Percentiles rank a stretch among this genome's conserved stretches.
Evolutionary conservation across 2,329 filamentous ascomycete genomes (phyloP).

Genomic region (Alternaria infectoria): DNA sequence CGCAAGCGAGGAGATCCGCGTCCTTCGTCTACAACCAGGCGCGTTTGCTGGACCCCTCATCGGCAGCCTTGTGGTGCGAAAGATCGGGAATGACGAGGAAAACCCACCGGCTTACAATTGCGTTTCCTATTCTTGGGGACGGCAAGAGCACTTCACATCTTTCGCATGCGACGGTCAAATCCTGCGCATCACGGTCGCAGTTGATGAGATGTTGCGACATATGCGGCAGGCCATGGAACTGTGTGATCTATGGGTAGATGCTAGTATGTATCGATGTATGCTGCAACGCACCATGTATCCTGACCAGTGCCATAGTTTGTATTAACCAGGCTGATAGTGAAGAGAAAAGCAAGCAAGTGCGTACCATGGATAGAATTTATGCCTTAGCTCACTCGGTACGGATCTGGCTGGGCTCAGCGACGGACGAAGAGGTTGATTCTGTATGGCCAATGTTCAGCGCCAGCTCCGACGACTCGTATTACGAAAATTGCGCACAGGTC

Average conservation of each 20-base stretch:
- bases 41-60: neutral
- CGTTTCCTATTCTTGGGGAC: neutral
- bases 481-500: too few relatives aligned
- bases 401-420: neutral
- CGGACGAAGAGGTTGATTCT: neutral
- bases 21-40: neutral
- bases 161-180: accelerated
- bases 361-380: accelerated
- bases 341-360: neutral
- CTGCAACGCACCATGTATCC: accelerated
- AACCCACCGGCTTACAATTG: neutral
- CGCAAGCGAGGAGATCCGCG: accelerated
- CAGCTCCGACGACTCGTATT: too few relatives aligned
- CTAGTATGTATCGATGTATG: neutral
- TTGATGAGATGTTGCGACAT: neutral
- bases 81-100: neutral
- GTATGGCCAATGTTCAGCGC: neutral
- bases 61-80: neutral
- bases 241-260: neutral
- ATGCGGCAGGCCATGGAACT: accelerated
- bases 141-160: accelerated
- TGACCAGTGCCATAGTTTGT: neutral
- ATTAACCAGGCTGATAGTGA: accelerated
- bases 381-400: neutral
- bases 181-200: accelerated